Evolutionary conservation across 1,284 basidiomycete species (phyloP), one percentile per base, ranked within the genome.

Genomic region (Wallemia ichthyophaga): DNA sequence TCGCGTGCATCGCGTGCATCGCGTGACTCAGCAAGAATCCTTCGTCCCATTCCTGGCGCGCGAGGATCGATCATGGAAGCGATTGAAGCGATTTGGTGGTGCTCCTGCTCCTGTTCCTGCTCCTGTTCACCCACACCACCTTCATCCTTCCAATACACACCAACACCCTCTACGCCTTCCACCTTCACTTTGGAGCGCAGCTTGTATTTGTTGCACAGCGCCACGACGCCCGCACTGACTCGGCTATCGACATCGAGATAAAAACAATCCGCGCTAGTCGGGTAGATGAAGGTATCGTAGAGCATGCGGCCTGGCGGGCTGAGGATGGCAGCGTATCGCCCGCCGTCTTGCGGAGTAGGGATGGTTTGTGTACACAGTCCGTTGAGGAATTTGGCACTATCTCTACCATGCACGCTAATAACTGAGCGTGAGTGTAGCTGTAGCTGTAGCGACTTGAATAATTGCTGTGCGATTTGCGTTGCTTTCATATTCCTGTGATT

Each of bases 121-220:
- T 31, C 7, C 28, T 31, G 28, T n/a, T n/a, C n/a, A n/a, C n/a
- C n/a, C n/a, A n/a, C n/a, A n/a, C n/a, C n/a, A n/a, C n/a, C n/a
- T n/a, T 21, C 37, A 48, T 59, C 2, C 58, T 59, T 61, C 7
- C 9, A 13, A 48, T 48, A 48, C 13, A 48, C 37, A 17, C 9
- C n/a, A 5, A 19, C 75, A 1, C 78, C 74, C 1, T 80, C 78
- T 0, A 82, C 81, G 66, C 88, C 82, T 58, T 76, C 74, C 37
- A 96, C 71, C 67, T 80, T 82, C 32, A 96, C 85, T 69, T 89
- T 94, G 26, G 85, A 81, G 2, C 92, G 80, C 1, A 99, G 76
- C 60, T 92, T 78, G 70, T 87, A 88, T 5, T 83, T 82, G 65
- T 84, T 86, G 62, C 94, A 73, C 63, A 82, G 72, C 24, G 76